These are phyloP conservation scores for Sicyos edulis DNA, from an alignment of 306 rosid genomes.

Conservation along the genomic window DNA sequence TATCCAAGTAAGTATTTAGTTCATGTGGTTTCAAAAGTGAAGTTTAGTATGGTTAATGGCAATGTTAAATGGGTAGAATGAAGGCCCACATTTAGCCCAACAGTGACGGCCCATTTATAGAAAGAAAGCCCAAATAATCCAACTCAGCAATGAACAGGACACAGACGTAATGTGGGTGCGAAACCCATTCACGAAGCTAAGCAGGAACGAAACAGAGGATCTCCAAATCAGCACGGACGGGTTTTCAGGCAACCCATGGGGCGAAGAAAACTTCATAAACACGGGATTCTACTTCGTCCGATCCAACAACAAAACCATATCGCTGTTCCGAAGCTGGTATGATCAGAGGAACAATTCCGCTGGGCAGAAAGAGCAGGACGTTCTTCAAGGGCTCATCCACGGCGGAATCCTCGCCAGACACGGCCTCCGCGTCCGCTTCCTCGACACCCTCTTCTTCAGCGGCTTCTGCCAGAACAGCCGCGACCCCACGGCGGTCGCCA, in stretches of 20 bases:
- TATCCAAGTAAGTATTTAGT: too few relatives aligned
- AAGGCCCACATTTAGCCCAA: too few relatives aligned
- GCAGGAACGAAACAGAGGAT: slow-evolving; percentile 46
- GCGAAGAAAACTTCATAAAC: slow-evolving; percentile 34
- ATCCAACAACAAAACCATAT: slow-evolving; percentile 58
- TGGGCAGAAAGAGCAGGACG: slow-evolving; percentile 17
- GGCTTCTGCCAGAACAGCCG: slow-evolving; percentile 19
- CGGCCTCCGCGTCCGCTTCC: slow-evolving; percentile 9
- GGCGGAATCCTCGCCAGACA: not conserved
- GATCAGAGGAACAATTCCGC: slow-evolving; percentile 26
- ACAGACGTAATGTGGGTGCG: slow-evolving; percentile 81
- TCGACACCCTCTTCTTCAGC: slow-evolving; percentile 18
- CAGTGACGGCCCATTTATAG: too few relatives aligned
- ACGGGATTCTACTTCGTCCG: slow-evolving; percentile 63
- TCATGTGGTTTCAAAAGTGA: too few relatives aligned
- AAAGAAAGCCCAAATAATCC: too few relatives aligned
- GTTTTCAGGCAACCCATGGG: slow-evolving; percentile 41
- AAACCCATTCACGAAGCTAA: slow-evolving; percentile 48
- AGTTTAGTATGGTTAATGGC: too few relatives aligned
- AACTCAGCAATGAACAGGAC: slow-evolving; percentile 33
- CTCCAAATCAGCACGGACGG: slow-evolving; percentile 56
- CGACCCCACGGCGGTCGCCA: not conserved
- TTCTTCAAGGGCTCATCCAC: slow-evolving; percentile 7
- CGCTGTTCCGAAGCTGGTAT: slow-evolving; percentile 57
- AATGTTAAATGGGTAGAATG: too few relatives aligned